A percentile compares a stretch with the other conserved stretches of the same genome.
phyloP scores from a whole-genome alignment of 75 land plant species.

The Adiantum capillusveneris region DNA sequence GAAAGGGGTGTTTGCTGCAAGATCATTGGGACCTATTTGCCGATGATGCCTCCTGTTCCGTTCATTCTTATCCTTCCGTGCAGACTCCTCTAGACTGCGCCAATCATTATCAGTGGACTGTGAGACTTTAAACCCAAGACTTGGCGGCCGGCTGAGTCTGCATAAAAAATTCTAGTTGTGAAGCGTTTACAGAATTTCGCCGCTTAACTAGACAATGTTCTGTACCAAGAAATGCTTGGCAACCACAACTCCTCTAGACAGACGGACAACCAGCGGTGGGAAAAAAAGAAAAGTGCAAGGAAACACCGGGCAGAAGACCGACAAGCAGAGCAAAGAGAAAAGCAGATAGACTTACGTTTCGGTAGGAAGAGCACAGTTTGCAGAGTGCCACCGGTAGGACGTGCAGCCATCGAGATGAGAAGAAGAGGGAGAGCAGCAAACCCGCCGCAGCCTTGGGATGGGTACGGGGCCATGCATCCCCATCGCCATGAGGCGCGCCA shows the following conservation, averaged over 20 bases:
- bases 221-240: background rate
- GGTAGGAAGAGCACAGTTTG: conserved; percentile 1
- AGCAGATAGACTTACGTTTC: too few relatives aligned
- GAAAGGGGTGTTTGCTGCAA: too few relatives aligned
- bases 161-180: too few relatives aligned
- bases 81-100: too few relatives aligned
- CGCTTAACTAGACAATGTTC: background rate
- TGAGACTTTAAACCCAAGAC: too few relatives aligned
- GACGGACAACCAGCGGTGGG: background rate
- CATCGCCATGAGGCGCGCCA: background rate
- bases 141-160: too few relatives aligned
- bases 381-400: background rate
- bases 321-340: too few relatives aligned
- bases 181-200: background rate
- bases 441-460: background rate
- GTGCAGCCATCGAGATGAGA: background rate
- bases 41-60: too few relatives aligned
- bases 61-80: too few relatives aligned
- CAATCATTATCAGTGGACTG: too few relatives aligned
- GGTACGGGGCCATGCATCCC: background rate
- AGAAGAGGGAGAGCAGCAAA: background rate
- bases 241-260: background rate
- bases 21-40: too few relatives aligned
- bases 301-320: background rate
- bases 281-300: background rate